Conservation (phyloP, 345 rosid genomes). For the Adansonia digitata region DNA sequence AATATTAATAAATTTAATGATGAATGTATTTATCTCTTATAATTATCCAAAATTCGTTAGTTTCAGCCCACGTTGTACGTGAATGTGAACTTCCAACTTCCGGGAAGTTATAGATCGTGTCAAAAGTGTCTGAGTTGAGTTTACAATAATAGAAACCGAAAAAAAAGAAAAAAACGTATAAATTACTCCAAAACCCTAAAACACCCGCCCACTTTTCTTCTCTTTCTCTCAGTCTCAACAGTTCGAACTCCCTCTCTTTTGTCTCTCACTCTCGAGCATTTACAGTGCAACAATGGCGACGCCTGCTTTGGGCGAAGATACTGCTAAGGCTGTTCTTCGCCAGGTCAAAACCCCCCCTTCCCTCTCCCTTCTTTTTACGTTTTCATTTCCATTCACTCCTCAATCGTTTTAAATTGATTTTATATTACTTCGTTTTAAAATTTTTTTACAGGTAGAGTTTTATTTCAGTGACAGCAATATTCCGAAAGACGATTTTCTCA, state of each 20-base stretch:
- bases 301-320: conserved; percentile 53
- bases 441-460: conserved; percentile 66
- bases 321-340: conserved; percentile 66
- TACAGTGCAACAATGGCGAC: conserved; percentile 33
- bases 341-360: conserved; percentile 41
- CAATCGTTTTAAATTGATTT: neutral
- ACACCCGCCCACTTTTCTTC: no score
- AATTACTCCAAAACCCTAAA: neutral
- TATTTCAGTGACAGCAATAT: conserved; percentile 94
- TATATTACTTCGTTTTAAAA: neutral
- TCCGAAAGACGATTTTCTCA: conserved; percentile 74
- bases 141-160: neutral
- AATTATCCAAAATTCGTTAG: no score
- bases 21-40: no score
- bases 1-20: no score
- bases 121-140: neutral
- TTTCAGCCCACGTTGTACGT: neutral
- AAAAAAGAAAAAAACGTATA: neutral
- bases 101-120: neutral
- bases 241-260: neutral
- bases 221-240: no score
- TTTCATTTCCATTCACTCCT: neutral
- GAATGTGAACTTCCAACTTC: neutral
- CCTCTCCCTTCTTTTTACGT: neutral
- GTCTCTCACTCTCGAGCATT: conserved; percentile 17